Evolutionary conservation across 495 filamentous ascomycete species (phyloP), one percentile per base, ranked within the genome.

Genomic region (Aspergillus campestris): DNA sequence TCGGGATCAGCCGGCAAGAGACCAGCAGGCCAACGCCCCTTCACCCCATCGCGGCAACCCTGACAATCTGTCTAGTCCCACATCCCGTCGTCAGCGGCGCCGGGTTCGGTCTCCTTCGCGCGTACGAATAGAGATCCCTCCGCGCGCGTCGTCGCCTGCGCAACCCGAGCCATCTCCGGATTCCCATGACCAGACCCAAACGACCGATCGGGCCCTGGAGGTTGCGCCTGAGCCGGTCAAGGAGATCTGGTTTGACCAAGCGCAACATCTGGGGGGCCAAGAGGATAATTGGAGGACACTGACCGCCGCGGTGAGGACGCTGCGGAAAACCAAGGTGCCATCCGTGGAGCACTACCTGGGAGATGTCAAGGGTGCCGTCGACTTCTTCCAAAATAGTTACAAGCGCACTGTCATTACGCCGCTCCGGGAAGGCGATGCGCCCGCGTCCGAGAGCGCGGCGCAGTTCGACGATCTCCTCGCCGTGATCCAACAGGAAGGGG

Each of bases 201-300:
- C 18, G 18, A 24, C 18, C 18, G 18, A 24, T 24, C 18, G 18
- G 18, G 18, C 18, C 18, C 18, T 24, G 18, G 18, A 2, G 18
- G 4, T 24, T 24, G 18, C 4, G 18, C 18, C 18, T 24, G 39
- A 15, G 8, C 35, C 18, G 12, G 34, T 30, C 10, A 45, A 24
- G 7, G 43, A 31, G 10, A 27, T 45, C 11, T 48, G 45, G 40
- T 44, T 44, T 31, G 29, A 44, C 32, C 34, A 51, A 14, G 50
- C 50, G 2, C 43, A 37, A 14, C 32, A 46, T 29, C 38, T 44
- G 10, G 45, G 48, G 8, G 14, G 28, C 0, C 55, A 53, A 36
- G 10, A 29, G 33, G 24, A 13, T 1, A 51, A 47, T 15, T 57
- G 50, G 55, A 31, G 45, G n/a, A 33, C 11, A 1, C 32, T 57